Conservation (phyloP, 352 stramenopile genomes). For the Globisporangium solare region DNA sequence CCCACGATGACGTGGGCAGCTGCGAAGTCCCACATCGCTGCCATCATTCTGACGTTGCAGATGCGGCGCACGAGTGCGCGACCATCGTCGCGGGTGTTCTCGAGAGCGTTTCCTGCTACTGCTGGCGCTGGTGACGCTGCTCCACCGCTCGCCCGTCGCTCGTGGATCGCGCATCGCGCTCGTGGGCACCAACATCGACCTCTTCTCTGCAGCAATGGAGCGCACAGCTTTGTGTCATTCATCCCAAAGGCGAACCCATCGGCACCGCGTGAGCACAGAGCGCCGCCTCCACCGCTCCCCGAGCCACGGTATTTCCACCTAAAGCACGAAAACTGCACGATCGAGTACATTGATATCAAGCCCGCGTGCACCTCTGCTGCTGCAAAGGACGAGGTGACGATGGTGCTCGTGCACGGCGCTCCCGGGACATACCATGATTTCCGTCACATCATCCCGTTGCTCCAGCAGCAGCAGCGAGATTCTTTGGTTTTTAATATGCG, state of each 20-base stretch:
- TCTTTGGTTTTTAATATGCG: constrained; percentile 1
- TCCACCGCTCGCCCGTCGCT: background rate
- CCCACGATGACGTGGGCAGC: too few relatives aligned
- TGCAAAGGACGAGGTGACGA: constrained; percentile 13
- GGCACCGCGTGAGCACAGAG: constrained; percentile 6
- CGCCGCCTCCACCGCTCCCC: constrained; percentile 11
- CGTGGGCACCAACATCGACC: background rate
- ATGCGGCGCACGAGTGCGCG: background rate
- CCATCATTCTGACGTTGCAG: background rate
- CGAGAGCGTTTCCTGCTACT: background rate
- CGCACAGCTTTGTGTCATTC: constrained; percentile 11
- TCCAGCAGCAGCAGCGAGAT: constrained; percentile 8
- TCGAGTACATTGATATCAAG: constrained; percentile 19
- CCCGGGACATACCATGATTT: constrained; percentile 39
- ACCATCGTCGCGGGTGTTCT: background rate
- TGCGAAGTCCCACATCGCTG: too few relatives aligned
- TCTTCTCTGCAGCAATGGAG: background rate
- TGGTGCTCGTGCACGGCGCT: constrained; percentile 39
- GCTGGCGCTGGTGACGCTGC: background rate
- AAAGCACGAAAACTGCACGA: background rate
- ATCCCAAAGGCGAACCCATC: constrained; percentile 9
- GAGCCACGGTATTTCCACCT: constrained; percentile 8
- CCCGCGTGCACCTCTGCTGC: background rate
- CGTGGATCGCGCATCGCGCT: background rate
- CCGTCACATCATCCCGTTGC: constrained; percentile 29